Conservation (phyloP, 2,329 filamentous ascomycete genomes). For the Curvularia sp. region DNA sequence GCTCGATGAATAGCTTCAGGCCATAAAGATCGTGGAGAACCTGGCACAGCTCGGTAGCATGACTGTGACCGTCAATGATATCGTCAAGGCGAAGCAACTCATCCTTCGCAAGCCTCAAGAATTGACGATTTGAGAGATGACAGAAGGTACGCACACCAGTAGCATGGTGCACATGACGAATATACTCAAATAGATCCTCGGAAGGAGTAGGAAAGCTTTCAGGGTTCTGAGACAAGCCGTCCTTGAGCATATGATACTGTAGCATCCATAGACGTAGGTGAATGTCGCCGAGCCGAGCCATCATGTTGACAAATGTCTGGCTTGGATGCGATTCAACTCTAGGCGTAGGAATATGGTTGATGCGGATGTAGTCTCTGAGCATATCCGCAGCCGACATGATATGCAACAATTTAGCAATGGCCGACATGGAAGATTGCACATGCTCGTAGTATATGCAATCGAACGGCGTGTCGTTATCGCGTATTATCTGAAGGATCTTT, state of each 20-base stretch:
- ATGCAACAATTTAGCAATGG: constrained; percentile 73
- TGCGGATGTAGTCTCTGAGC: constrained; percentile 83
- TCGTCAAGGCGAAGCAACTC: constrained; percentile 80
- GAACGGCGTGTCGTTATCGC: constrained; percentile 73
- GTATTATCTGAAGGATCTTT: constrained; percentile 69
- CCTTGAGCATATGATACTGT: constrained; percentile 80
- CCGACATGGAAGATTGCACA: constrained; percentile 73
- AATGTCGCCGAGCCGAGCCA: constrained; percentile 81
- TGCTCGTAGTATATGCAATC: constrained; percentile 86
- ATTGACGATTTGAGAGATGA: constrained; percentile 83
- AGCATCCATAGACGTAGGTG: constrained; percentile 88
- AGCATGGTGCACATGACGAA: constrained; percentile 82
- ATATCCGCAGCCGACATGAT: constrained; percentile 81
- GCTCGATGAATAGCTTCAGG: constrained; percentile 47
- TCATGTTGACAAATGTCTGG: constrained; percentile 56
- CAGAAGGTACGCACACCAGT: constrained; percentile 85
- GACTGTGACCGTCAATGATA: constrained; percentile 71
- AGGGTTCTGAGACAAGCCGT: constrained; percentile 72
- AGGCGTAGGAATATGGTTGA: constrained; percentile 73
- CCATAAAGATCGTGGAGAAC: constrained; percentile 56
- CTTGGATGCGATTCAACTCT: constrained; percentile 61
- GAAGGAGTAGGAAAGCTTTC: constrained; percentile 70
- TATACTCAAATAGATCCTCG: constrained; percentile 77
- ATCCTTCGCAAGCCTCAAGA: constrained; percentile 86
- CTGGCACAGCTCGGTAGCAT: constrained; percentile 81